Evolutionary conservation across 306 rosid species (phyloP).

Genomic region (Cicer bijugum): DNA sequence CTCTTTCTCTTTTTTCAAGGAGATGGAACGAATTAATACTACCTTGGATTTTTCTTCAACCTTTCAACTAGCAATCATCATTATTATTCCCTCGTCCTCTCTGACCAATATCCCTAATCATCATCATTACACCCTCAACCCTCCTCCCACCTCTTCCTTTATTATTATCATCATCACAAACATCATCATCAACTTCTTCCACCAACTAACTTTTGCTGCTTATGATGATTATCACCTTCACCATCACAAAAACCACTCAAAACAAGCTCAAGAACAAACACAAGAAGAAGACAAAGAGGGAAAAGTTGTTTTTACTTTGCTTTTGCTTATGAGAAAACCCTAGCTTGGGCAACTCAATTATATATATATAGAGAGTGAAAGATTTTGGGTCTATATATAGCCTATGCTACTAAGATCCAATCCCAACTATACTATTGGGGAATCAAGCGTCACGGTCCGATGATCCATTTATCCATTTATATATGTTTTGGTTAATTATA

Average conservation of each 20-base stretch:
- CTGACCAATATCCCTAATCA: slow-evolving; percentile 55
- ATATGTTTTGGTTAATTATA: slow-evolving; percentile 42
- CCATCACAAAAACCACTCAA: slow-evolving; percentile 27
- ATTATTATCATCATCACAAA: slow-evolving; percentile 50
- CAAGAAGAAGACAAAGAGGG: slow-evolving; percentile 42
- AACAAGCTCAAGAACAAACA: slow-evolving; percentile 40
- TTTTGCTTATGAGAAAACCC: slow-evolving; percentile 53
- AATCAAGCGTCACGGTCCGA: slow-evolving; percentile 99
- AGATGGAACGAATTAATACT: slow-evolving; percentile 50
- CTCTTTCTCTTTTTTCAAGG: slow-evolving; percentile 47
- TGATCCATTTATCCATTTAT: slow-evolving; percentile 58
- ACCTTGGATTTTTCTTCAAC: slow-evolving; percentile 71
- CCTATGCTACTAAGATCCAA: slow-evolving; percentile 53
- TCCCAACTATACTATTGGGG: slow-evolving; percentile 60
- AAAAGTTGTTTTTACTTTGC: slow-evolving; percentile 28
- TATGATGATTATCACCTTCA: slow-evolving; percentile 35
- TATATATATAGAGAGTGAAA: slow-evolving; percentile 18
- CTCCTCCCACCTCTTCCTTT: slow-evolving; percentile 53
- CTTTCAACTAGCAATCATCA: slow-evolving; percentile 80
- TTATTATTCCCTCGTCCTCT: slow-evolving; percentile 71
- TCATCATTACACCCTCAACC: slow-evolving; percentile 76
- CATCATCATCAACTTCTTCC: slow-evolving; percentile 33
- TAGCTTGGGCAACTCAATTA: slow-evolving; percentile 40
- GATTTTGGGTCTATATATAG: slow-evolving; percentile 49
- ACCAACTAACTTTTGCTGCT: slow-evolving; percentile 31